These are phyloP conservation scores for Neurospora sp. DNA, from an alignment of 495 filamentous ascomycete genomes.

Conservation along the genomic window DNA sequence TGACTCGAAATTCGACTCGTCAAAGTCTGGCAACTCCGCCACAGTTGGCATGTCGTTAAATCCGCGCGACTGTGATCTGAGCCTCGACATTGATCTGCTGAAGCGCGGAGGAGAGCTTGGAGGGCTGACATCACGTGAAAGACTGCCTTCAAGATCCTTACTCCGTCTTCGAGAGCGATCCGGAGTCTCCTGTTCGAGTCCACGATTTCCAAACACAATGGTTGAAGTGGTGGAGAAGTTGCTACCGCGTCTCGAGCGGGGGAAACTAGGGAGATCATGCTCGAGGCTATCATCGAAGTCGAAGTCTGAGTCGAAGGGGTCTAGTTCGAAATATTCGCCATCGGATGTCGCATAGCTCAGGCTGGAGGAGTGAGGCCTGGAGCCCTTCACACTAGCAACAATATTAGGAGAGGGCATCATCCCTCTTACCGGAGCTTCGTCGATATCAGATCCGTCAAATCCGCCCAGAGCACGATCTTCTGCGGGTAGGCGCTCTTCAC, in stretches of 20 bases:
- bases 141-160: conserved; percentile 9
- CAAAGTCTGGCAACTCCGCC: conserved; percentile 21
- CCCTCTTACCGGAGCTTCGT: neutral
- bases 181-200: conserved; percentile 18
- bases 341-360: neutral
- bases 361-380: neutral
- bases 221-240: conserved; percentile 30
- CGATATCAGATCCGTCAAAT: neutral
- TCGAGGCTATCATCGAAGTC: conserved; percentile 13
- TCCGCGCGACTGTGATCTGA: conserved; percentile 31
- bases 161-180: conserved; percentile 26
- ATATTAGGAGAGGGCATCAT: neutral
- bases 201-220: conserved; percentile 20
- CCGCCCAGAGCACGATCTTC: neutral
- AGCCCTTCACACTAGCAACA: neutral
- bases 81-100: conserved; percentile 16
- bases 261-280: conserved; percentile 10
- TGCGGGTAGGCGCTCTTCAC: neutral
- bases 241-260: conserved; percentile 21
- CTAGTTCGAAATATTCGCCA: neutral
- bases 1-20: neutral
- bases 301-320: conserved; percentile 3
- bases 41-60: conserved; percentile 34
- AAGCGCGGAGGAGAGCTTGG: conserved; percentile 32
- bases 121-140: conserved; percentile 27